These are phyloP conservation scores for Wickerhamiella bombiphila DNA, from an alignment of 805 yeast genomes.

Conservation along the genomic window DNA sequence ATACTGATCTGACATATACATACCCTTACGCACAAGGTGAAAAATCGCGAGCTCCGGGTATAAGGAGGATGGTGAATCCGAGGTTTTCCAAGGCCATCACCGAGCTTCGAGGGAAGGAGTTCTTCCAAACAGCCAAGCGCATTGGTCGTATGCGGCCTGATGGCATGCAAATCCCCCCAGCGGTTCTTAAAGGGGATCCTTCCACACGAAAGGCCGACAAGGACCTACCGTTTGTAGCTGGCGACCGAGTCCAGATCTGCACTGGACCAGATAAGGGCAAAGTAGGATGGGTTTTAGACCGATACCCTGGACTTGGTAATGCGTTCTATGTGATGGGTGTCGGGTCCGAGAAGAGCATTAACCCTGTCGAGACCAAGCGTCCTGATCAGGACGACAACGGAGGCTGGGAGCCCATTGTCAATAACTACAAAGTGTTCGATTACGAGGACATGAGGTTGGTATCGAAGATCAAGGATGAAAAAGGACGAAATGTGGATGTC, in stretches of 20 bases:
- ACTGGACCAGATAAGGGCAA: slow-evolving; percentile 60
- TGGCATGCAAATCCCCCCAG: slow-evolving; percentile 13
- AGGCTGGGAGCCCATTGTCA: slow-evolving; percentile 47
- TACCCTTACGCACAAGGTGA: no score
- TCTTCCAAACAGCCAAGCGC: slow-evolving; percentile 11
- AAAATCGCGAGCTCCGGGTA: neutral
- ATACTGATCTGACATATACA: no score
- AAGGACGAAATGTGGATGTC: slow-evolving; percentile 48
- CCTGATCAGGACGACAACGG: slow-evolving; percentile 35
- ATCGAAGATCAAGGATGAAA: slow-evolving; percentile 55
- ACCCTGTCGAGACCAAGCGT: slow-evolving; percentile 62
- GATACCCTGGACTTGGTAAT: slow-evolving; percentile 46
- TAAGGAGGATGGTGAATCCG: slow-evolving; percentile 12
- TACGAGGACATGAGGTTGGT: slow-evolving; percentile 55
- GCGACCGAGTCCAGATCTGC: slow-evolving; percentile 19
- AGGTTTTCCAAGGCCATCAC: slow-evolving; percentile 12
- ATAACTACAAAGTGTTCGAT: slow-evolving; percentile 50
- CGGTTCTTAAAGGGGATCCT: slow-evolving; percentile 11
- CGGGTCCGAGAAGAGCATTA: slow-evolving; percentile 47
- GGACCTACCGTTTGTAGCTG: slow-evolving; percentile 18
- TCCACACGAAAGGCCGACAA: slow-evolving; percentile 10
- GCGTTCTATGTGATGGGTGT: slow-evolving; percentile 51
- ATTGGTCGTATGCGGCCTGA: slow-evolving; percentile 15
- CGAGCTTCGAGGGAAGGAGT: slow-evolving; percentile 17
- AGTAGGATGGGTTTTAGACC: slow-evolving; percentile 44